Percentiles rank a stretch among this genome's conserved stretches.
These are phyloP conservation scores for Tetradesmus obliquus DNA, from an alignment of 139 green algal genomes.

Conservation along the genomic window DNA sequence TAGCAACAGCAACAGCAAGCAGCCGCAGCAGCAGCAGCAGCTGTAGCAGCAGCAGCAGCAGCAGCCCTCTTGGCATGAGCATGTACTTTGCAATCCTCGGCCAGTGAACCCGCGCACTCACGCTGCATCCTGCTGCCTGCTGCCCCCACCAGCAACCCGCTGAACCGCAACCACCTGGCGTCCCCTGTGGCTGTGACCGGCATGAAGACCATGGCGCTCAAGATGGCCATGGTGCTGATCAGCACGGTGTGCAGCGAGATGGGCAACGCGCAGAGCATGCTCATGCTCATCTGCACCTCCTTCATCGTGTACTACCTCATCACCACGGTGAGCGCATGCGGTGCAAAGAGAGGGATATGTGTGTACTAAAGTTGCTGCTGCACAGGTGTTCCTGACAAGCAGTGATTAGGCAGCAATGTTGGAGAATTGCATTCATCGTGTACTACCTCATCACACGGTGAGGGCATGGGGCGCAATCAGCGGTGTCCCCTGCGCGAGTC, in stretches of 20 bases:
- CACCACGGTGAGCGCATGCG: background rate
- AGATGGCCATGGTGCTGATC: slow-evolving; percentile 41
- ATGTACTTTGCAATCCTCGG: no score
- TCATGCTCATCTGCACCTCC: slow-evolving; percentile 23
- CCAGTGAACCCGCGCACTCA: background rate
- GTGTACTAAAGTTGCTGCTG: background rate
- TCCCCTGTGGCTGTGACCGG: background rate
- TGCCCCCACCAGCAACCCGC: slow-evolving; percentile 16
- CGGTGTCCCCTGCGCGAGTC: no score
- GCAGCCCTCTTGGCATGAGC: no score
- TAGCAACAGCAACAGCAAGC: no score
- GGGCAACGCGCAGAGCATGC: background rate
- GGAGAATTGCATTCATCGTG: no score
- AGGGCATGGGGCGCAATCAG: no score
- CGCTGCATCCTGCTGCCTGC: background rate
- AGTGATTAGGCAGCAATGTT: background rate
- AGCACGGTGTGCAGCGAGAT: background rate
- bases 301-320: slow-evolving; percentile 20
- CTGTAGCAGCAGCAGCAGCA: no score
- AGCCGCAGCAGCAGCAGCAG: no score
- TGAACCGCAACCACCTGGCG: slow-evolving; percentile 28
- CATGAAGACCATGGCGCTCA: slow-evolving; percentile 29
- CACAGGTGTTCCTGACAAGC: background rate
- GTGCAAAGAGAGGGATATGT: background rate
- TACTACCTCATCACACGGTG: no score